These are phyloP conservation scores for Senecio squalidus DNA, from an alignment of 140 eudicot species.

Conservation along the genomic window DNA sequence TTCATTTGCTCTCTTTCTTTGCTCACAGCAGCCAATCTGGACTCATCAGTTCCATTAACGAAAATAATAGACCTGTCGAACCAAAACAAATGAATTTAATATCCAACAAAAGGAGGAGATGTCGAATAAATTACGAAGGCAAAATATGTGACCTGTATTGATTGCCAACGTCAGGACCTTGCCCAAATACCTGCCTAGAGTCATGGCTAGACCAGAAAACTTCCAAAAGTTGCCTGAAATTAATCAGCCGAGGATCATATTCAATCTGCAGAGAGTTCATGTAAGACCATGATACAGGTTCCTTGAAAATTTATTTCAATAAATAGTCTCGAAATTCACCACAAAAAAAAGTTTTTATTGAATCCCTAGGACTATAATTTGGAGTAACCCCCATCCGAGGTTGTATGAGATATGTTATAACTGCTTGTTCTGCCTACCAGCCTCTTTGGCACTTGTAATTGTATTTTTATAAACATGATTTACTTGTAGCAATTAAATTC, in stretches of 20 bases:
- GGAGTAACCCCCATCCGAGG: too few relatives aligned
- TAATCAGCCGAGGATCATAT: conserved; percentile 82
- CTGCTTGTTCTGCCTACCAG: too few relatives aligned
- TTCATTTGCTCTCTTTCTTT: conserved; percentile 95
- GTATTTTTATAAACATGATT: too few relatives aligned
- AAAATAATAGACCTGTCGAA: conserved; percentile 84
- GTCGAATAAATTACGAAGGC: not conserved
- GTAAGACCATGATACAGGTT: conserved; percentile 26
- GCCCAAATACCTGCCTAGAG: conserved; percentile 96
- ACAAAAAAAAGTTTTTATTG: too few relatives aligned
- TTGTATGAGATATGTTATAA: too few relatives aligned
- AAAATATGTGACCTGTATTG: conserved; percentile 68
- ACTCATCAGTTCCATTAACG: conserved; percentile 84
- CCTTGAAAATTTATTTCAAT: conserved; percentile 3
- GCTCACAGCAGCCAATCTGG: conserved; percentile 72
- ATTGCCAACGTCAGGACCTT: conserved; percentile 98
- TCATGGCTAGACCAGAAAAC: conserved; percentile 97
- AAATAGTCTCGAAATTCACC: not conserved
- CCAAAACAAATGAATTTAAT: conserved; percentile 5
- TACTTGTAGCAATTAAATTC: too few relatives aligned
- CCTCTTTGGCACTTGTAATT: too few relatives aligned
- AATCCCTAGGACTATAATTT: too few relatives aligned
- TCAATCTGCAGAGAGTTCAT: conserved; percentile 67
- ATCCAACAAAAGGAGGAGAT: not conserved
- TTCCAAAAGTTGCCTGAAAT: conserved; percentile 88